A percentile compares a stretch with the other conserved stretches of the same genome.
These are phyloP conservation scores for Cryptosporidium andersoni DNA, from an alignment of 169 alveolate genomes.

Conservation along the genomic window DNA sequence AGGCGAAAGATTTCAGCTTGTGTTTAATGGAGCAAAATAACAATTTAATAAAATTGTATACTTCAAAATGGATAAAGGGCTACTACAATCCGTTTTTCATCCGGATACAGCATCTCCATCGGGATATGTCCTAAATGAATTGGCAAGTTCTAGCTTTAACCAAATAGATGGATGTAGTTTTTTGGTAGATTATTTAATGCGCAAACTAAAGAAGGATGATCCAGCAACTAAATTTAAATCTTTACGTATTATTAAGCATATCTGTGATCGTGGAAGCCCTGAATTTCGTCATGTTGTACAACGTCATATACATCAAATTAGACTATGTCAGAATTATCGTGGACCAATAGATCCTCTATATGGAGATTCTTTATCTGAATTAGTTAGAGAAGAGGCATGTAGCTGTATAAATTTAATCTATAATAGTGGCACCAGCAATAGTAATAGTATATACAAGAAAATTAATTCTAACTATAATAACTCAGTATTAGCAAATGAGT, in stretches of 20 bases:
- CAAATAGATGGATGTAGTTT: slow-evolving; percentile 14
- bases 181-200: slow-evolving; percentile 47
- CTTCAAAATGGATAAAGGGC: slow-evolving; percentile 29
- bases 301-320: slow-evolving; percentile 58
- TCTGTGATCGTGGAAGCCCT: slow-evolving; percentile 56
- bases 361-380: slow-evolving; percentile 61
- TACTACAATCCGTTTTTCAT: slow-evolving; percentile 53
- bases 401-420: slow-evolving; percentile 34
- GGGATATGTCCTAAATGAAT: slow-evolving; percentile 45
- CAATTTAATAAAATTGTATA: neutral
- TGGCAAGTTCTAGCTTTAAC: slow-evolving; percentile 29
- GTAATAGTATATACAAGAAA: neutral
- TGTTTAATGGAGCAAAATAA: neutral
- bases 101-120: slow-evolving; percentile 63
- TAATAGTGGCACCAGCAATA: slow-evolving; percentile 14
- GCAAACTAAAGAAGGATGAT: slow-evolving; percentile 48
- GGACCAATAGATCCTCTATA: slow-evolving; percentile 62
- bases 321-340: slow-evolving; percentile 27
- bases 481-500: neutral
- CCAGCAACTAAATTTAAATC: slow-evolving; percentile 29
- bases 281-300: slow-evolving; percentile 24
- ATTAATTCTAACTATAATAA: neutral
- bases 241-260: slow-evolving; percentile 38
- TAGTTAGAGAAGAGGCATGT: slow-evolving; percentile 65
- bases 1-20: too few relatives aligned